A percentile compares a stretch with the other conserved stretches of the same genome.
Evolutionary conservation across 2,329 filamentous ascomycete genomes (phyloP).

Genomic region (Xylaria sp.): DNA sequence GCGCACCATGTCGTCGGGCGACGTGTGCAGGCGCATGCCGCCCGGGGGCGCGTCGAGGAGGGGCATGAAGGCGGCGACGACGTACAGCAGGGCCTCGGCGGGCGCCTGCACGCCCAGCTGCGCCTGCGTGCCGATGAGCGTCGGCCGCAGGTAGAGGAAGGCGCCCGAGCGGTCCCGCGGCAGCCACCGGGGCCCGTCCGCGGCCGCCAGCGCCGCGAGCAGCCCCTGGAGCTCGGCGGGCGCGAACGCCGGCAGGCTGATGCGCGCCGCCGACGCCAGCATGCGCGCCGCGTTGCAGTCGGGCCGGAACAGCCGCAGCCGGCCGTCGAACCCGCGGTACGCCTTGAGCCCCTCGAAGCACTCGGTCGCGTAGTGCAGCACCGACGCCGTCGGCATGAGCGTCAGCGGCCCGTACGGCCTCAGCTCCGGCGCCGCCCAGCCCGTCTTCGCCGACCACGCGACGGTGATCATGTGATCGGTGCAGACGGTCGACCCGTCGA

Average conservation of each 20-base stretch:
- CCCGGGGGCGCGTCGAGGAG: conserved; percentile 53
- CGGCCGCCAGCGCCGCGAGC: conserved; percentile 66
- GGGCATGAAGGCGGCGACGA: conserved; percentile 70
- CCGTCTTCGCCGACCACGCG: conserved; percentile 60
- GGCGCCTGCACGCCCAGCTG: conserved; percentile 82
- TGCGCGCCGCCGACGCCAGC: conserved; percentile 52
- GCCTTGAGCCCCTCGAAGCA: conserved; percentile 75
- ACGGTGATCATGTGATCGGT: conserved; percentile 87
- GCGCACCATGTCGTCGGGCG: conserved; percentile 78
- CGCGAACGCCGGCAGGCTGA: conserved; percentile 67
- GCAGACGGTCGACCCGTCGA: conserved; percentile 55
- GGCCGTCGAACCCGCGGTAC: conserved; percentile 70
- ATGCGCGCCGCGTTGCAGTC: conserved; percentile 63
- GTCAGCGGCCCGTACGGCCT: conserved; percentile 67
- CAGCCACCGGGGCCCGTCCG: conserved; percentile 79
- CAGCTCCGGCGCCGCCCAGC: conserved; percentile 68
- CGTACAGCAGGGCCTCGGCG: conserved; percentile 83
- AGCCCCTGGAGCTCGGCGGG: conserved; percentile 65
- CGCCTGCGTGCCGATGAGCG: conserved; percentile 80
- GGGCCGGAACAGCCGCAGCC: conserved; percentile 68
- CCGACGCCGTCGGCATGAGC: conserved; percentile 69
- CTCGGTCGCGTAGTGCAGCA: conserved; percentile 75
- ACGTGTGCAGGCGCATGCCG: conserved; percentile 76
- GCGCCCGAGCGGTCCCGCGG: conserved; percentile 67
- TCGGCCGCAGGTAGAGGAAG: conserved; percentile 85